phyloP scores from a whole-genome alignment of 139 green algal genomes.

The Pycnococcus provasolii region DNA sequence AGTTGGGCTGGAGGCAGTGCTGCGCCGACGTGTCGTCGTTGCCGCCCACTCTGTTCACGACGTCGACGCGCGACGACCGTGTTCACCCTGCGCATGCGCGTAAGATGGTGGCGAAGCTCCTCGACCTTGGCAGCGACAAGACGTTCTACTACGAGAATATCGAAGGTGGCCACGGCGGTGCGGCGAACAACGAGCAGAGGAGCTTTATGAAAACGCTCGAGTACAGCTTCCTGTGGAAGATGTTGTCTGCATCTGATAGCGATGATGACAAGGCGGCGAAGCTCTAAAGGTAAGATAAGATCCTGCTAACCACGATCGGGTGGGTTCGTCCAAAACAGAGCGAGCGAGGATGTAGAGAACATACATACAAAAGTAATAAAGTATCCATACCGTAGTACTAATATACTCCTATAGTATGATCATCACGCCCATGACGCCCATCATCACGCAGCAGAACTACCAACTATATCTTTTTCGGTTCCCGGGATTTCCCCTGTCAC shows the following conservation, averaged over 20 bases:
- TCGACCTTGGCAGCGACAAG: not conserved
- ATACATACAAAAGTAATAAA: too few species aligned
- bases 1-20: not conserved
- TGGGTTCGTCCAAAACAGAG: too few species aligned
- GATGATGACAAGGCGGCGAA: too few species aligned
- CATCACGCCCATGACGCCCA: too few species aligned
- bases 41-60: constrained; percentile 12
- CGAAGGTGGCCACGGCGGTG: constrained; percentile 14
- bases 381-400: too few species aligned
- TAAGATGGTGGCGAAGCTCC: not conserved
- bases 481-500: too few species aligned
- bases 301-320: too few species aligned
- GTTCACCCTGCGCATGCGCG: constrained; percentile 18
- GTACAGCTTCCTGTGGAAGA: not conserved
- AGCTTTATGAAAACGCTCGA: constrained; percentile 6
- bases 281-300: too few species aligned
- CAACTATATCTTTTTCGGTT: too few species aligned
- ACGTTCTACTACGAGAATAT: constrained; percentile 19
- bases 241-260: not conserved
- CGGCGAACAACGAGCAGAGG: constrained; percentile 1
- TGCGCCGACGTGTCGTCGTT: not conserved
- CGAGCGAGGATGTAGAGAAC: too few species aligned
- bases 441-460: too few species aligned
- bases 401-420: too few species aligned
- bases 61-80: constrained; percentile 7